Base-by-base conservation (phyloP, 1,139 yeast species). In the Meyerozyma sp. region DNA sequence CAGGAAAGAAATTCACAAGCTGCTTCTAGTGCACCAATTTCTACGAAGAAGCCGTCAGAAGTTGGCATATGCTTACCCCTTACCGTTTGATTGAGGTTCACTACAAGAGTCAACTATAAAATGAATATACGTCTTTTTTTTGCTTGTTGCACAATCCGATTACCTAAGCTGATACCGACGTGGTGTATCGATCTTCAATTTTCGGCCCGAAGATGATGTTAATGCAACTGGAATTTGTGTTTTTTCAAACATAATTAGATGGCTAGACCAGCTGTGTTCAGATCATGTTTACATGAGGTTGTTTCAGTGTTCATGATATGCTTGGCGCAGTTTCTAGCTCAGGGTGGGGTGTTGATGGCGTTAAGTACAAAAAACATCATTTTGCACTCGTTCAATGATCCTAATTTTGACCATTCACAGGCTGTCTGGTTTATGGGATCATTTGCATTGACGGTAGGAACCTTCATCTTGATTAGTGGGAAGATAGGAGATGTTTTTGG, bases 361-460 rank as follows among this genome's bases (percentile, higher is more conserved):
- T 54, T 70, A 28, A 62, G 70, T 43, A 64, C 72, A 2, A 68
- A 69, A 74, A 69, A 69, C 46, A 55, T 64, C 8, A 59, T 70
- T 1, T 46, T 66, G 25, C 57, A 61, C 14, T 60, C 68, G 3
- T 67, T 70, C 44, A 42, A 47, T 1, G 43, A 46, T 4, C 43
- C 52, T 5, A 39, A 42, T 2, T 49, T 56, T 14, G 51, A 54
- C 11, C 40, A 54, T n/a, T 51, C 68, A 3, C 54, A 57, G 23
- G 57, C 71, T 47, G 70, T 75, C 2, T 79, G 84, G 84, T 71
- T 77, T 42, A 70, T 77, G 77, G 81, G 81, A 3, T 72, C 82
- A 0, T 77, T 73, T 52, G 79, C 83, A 0, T 57, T 78, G 42
- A 75, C 80, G 0, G 71, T 79, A 11, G 82, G 83, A 11, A 76